These are phyloP conservation scores for Cytospora chrysosperma DNA, from an alignment of 2,329 filamentous ascomycete species.

Conservation along the genomic window DNA sequence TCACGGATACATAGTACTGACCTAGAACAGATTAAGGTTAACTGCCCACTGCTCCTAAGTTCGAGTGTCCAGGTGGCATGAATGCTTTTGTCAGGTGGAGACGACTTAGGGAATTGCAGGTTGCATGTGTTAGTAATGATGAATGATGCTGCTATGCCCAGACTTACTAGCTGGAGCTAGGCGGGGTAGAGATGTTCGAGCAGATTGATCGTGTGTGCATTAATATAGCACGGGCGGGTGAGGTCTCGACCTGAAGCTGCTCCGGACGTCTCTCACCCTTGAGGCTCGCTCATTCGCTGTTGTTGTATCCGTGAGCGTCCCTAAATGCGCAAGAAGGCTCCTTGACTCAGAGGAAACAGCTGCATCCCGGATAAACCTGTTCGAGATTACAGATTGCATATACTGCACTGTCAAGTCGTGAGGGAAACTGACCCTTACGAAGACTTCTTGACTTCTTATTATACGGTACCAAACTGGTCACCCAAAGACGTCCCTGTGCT, in stretches of 20 bases:
- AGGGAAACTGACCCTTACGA: too few relatives aligned
- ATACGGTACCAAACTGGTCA: not conserved
- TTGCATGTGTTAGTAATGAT: not conserved
- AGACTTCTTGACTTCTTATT: not conserved
- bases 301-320: too few relatives aligned
- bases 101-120: too few relatives aligned
- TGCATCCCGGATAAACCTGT: too few relatives aligned
- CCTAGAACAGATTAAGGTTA: too few relatives aligned
- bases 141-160: not conserved
- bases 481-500: not conserved
- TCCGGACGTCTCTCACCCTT: not conserved
- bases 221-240: not conserved
- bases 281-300: not conserved
- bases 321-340: not conserved
- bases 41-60: too few relatives aligned
- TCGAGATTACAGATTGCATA: too few relatives aligned
- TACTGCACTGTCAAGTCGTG: not conserved
- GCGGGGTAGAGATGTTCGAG: not conserved
- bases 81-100: too few relatives aligned
- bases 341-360: not conserved
- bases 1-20: too few relatives aligned
- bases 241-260: not conserved
- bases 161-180: not conserved
- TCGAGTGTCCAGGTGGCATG: too few relatives aligned
- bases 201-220: not conserved